Conservation (phyloP, 495 filamentous ascomycete genomes). For the Neurospora africana region DNA sequence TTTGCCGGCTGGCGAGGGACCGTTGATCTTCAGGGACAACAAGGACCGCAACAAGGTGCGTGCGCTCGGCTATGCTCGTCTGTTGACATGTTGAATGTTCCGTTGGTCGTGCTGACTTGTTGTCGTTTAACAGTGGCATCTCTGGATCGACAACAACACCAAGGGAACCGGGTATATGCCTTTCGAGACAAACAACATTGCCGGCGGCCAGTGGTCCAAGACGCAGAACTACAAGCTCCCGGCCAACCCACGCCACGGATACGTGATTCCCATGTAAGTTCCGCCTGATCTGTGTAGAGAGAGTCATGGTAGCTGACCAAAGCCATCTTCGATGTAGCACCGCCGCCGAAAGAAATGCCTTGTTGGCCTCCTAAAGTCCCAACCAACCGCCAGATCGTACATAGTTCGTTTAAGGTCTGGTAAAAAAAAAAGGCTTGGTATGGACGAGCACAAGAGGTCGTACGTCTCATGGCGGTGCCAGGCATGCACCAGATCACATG, state of each 20-base stretch:
- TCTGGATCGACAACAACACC: slow-evolving; percentile 4
- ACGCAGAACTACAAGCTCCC: background rate
- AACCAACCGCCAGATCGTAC: background rate
- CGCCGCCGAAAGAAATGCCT: background rate
- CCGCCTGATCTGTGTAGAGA: background rate
- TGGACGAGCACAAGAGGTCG: background rate
- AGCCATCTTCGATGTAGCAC: background rate
- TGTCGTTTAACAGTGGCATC: slow-evolving; percentile 1
- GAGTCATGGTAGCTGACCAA: background rate
- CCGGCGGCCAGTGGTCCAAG: background rate
- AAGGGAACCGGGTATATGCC: slow-evolving; percentile 1
- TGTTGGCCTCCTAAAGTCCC: background rate
- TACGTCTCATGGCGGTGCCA: background rate
- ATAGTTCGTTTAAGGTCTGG: background rate
- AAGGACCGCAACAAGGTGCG: background rate
- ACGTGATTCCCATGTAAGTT: slow-evolving; percentile 2
- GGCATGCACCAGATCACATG: no score
- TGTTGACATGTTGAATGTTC: background rate
- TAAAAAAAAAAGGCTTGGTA: background rate
- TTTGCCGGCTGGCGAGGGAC: slow-evolving; percentile 1
- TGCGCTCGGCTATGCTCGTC: background rate
- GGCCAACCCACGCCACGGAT: slow-evolving; percentile 2
- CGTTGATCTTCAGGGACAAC: slow-evolving; percentile 5
- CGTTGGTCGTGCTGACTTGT: background rate
- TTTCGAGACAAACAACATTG: background rate